phyloP scores from a whole-genome alignment of 2,329 filamentous ascomycete species.

The Trichoderma oligosporum region DNA sequence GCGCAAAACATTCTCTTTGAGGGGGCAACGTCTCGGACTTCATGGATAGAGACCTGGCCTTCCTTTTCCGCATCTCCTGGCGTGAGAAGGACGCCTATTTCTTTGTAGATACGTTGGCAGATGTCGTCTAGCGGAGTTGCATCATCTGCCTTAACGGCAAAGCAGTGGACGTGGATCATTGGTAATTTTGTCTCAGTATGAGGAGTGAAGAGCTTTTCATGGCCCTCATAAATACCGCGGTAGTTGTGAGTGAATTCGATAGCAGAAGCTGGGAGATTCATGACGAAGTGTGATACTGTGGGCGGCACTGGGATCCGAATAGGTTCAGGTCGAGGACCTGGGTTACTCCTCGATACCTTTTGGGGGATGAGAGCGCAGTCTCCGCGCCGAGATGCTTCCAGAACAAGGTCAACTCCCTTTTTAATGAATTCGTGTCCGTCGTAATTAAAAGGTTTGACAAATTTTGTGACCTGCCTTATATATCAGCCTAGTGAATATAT shows the following conservation, averaged over 20 bases:
- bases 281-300: constrained; percentile 88
- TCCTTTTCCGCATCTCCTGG: constrained; percentile 45
- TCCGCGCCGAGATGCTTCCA: constrained; percentile 46
- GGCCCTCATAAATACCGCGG: constrained; percentile 72
- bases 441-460: constrained; percentile 73
- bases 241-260: constrained; percentile 69
- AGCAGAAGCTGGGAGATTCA: constrained; percentile 92
- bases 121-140: constrained; percentile 58
- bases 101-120: constrained; percentile 38
- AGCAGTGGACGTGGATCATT: constrained; percentile 91
- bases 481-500: constrained; percentile 8
- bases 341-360: constrained; percentile 38
- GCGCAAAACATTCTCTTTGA: constrained; percentile 97
- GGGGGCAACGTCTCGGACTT: constrained; percentile 84
- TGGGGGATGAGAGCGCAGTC: constrained; percentile 52
- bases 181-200: constrained; percentile 62
- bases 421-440: constrained; percentile 82
- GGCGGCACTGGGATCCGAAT: constrained; percentile 57
- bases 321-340: constrained; percentile 36
- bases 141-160: constrained; percentile 76
- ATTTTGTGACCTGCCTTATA: constrained; percentile 53
- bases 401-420: constrained; percentile 59
- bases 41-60: constrained; percentile 54
- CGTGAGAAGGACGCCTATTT: constrained; percentile 40
- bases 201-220: constrained; percentile 62